These are phyloP conservation scores for Wickerhamomyces sp. DNA, from an alignment of 1,139 yeast species.

Conservation along the genomic window DNA sequence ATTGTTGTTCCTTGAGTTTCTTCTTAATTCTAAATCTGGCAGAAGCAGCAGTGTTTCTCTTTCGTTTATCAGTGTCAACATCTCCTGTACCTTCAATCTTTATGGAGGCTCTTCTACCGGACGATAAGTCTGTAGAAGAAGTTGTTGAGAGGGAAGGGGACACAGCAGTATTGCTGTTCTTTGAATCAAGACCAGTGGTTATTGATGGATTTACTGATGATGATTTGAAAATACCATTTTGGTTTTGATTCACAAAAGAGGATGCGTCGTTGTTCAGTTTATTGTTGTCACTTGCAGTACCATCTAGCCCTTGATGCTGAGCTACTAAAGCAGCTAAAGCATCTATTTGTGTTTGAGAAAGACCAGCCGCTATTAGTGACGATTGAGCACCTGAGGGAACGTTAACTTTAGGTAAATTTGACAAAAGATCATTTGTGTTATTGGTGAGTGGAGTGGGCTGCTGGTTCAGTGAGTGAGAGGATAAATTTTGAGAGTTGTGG, in stretches of 20 bases:
- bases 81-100: constrained; percentile 15
- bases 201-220: constrained; percentile 1
- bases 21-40: constrained; percentile 64
- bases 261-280: neutral
- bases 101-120: constrained; percentile 2
- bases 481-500: constrained; percentile 2
- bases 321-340: constrained; percentile 69
- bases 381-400: constrained; percentile 71
- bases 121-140: neutral
- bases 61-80: constrained; percentile 41
- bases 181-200: neutral
- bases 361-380: constrained; percentile 60
- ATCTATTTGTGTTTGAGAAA: constrained; percentile 63
- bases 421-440: constrained; percentile 18
- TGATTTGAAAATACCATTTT: constrained; percentile 4
- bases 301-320: constrained; percentile 47
- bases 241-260: neutral
- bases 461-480: constrained; percentile 13
- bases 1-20: constrained; percentile 55
- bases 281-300: constrained; percentile 2
- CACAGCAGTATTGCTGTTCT: neutral
- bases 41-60: constrained; percentile 60
- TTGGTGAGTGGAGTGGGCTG: constrained; percentile 3
- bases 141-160: neutral
- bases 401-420: constrained; percentile 50